Conservation (phyloP, 768 basidiomycete genomes). For the Fibroporia radiculosa region DNA sequence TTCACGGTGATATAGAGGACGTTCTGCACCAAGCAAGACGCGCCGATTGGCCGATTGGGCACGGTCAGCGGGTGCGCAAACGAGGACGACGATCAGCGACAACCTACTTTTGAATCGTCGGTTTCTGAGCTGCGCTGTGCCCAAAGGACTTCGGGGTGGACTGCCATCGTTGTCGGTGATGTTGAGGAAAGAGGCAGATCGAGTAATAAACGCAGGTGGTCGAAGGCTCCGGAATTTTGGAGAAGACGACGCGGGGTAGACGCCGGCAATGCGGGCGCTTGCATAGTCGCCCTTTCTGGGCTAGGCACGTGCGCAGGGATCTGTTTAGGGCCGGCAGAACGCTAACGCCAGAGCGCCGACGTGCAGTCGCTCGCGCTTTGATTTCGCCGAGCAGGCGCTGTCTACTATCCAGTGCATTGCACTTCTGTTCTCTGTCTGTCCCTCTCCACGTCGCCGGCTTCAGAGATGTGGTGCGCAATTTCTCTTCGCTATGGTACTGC, state of each 20-base stretch:
- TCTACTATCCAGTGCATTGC: too few relatives aligned
- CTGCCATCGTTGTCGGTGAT: constrained; percentile 27
- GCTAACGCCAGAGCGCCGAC: too few relatives aligned
- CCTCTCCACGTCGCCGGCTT: too few relatives aligned
- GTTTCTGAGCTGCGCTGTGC: constrained; percentile 79
- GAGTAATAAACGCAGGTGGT: constrained; percentile 10
- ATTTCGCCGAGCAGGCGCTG: too few relatives aligned
- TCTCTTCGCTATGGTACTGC: not conserved
- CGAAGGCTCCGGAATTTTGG: constrained; percentile 21
- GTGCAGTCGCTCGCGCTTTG: too few relatives aligned
- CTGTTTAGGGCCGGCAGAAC: too few relatives aligned
- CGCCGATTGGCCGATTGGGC: constrained; percentile 3
- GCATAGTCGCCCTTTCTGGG: too few relatives aligned
- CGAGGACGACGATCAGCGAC: not conserved
- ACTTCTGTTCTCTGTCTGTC: too few relatives aligned
- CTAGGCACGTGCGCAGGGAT: too few relatives aligned
- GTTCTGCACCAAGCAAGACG: constrained; percentile 50
- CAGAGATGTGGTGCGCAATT: constrained; percentile 47
- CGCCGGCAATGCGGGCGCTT: too few relatives aligned
- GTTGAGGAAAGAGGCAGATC: constrained; percentile 10
- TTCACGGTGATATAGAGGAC: constrained; percentile 81
- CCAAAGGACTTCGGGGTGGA: constrained; percentile 89
- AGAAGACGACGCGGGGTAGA: too few relatives aligned
- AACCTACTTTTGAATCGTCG: constrained; percentile 57
- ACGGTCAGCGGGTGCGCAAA: not conserved